These are phyloP conservation scores for Termitomyces heimii DNA, from an alignment of 768 basidiomycete species.

Conservation along the genomic window DNA sequence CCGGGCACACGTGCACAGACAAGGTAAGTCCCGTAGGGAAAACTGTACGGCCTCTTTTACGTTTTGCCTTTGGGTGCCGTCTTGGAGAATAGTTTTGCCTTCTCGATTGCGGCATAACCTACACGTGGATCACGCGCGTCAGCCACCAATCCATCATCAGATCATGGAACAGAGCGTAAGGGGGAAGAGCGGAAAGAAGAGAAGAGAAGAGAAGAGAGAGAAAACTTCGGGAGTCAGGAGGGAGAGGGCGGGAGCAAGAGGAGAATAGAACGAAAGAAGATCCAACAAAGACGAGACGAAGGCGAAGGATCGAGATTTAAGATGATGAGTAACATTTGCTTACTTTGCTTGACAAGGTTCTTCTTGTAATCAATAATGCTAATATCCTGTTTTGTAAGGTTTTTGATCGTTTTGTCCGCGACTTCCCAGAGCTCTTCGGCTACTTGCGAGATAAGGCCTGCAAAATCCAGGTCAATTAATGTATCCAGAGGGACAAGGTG, in stretches of 20 bases:
- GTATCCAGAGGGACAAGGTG: neutral
- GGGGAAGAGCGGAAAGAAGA: neutral
- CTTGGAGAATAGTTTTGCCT: constrained; percentile 91
- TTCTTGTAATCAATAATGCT: constrained; percentile 93
- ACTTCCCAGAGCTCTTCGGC: constrained; percentile 99
- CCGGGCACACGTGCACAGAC: constrained; percentile 2
- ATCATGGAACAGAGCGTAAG: neutral
- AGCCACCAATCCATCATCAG: constrained; percentile 4
- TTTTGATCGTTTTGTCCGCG: constrained; percentile 86
- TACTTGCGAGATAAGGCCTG: constrained; percentile 93
- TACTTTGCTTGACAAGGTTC: constrained; percentile 75
- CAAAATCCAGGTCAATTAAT: neutral
- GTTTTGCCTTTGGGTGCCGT: constrained; percentile 65
- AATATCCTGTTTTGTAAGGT: constrained; percentile 87
- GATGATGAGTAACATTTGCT: constrained; percentile 18
- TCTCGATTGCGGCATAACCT: constrained; percentile 86
- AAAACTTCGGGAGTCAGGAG: neutral
- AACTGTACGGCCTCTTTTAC: constrained; percentile 22
- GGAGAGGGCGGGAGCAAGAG: neutral
- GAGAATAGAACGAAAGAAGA: neutral
- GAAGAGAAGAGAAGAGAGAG: neutral
- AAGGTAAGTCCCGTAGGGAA: neutral
- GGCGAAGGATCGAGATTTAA: neutral
- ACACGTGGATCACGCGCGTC: constrained; percentile 8
- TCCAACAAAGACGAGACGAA: neutral